Percentiles rank a stretch among this genome's conserved stretches.
Conservation (phyloP, 1,139 yeast genomes). For the Taphrina deformans region DNA sequence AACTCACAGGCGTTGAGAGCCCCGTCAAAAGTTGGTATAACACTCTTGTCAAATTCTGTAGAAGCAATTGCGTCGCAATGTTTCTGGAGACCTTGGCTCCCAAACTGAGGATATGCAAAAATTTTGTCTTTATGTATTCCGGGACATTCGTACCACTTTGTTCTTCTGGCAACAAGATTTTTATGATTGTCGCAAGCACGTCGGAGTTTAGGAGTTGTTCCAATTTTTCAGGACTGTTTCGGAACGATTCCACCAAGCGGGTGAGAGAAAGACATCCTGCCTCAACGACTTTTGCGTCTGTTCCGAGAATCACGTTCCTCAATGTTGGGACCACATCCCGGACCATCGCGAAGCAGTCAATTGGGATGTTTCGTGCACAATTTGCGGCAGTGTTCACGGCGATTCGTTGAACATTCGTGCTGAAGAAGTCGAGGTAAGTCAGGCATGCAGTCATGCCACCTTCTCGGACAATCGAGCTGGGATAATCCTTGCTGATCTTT, state of each 20-base stretch:
- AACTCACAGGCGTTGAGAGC: slow-evolving; percentile 42
- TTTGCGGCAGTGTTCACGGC: slow-evolving; percentile 77
- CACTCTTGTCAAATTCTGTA: slow-evolving; percentile 43
- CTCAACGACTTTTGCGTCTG: slow-evolving; percentile 67
- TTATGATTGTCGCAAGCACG: slow-evolving; percentile 45
- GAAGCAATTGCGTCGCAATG: slow-evolving; percentile 42
- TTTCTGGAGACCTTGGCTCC: slow-evolving; percentile 49
- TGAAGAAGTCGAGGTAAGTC: slow-evolving; percentile 79
- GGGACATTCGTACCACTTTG: slow-evolving; percentile 35
- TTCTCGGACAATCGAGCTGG: slow-evolving; percentile 47
- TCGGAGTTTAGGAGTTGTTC: slow-evolving; percentile 51
- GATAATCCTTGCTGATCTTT: slow-evolving; percentile 47
- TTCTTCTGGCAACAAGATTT: slow-evolving; percentile 41
- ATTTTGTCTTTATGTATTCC: slow-evolving; percentile 37
- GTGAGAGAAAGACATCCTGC: slow-evolving; percentile 68
- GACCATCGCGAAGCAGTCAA: slow-evolving; percentile 52
- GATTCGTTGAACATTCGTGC: slow-evolving; percentile 84
- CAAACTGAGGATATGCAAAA: slow-evolving; percentile 48
- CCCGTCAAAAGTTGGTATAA: slow-evolving; percentile 46
- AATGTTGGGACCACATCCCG: slow-evolving; percentile 63
- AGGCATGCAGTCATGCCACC: slow-evolving; percentile 70
- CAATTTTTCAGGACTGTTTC: slow-evolving; percentile 50
- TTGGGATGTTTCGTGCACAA: slow-evolving; percentile 58
- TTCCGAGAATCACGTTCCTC: slow-evolving; percentile 60
- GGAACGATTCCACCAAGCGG: slow-evolving; percentile 59